Conservation (phyloP, 2,329 filamentous ascomycete genomes). For the Graphium sp. region DNA sequence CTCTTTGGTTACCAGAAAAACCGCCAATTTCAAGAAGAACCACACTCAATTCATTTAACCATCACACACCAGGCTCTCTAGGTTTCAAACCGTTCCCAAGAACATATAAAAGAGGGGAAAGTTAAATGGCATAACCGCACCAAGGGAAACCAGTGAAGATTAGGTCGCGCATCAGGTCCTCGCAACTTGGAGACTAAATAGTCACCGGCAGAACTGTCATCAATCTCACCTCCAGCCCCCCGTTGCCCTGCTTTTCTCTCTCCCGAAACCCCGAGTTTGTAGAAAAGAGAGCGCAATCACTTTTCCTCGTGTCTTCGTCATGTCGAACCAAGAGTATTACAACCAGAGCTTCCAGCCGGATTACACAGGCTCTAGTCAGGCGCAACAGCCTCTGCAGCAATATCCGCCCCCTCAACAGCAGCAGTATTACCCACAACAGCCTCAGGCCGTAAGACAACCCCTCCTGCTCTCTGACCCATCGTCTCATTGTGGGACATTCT, state of each 20-base stretch:
- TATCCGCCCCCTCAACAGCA: slow-evolving; percentile 1
- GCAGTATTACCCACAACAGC: slow-evolving; percentile 17
- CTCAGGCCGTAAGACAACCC: slow-evolving; percentile 18
- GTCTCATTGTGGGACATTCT: not conserved
- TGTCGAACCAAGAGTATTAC: slow-evolving; percentile 4
- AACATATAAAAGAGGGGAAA: no score
- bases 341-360: slow-evolving; percentile 3
- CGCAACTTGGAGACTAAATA: no score
- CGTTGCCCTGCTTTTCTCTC: not conserved
- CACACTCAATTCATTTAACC: no score
- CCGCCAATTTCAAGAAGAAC: no score
- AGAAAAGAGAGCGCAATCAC: not conserved
- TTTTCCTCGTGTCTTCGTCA: not conserved
- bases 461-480: slow-evolving; percentile 3
- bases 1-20: no score
- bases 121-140: no score
- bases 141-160: no score
- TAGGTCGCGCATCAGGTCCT: no score
- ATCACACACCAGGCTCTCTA: no score
- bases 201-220: no score
- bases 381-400: slow-evolving; percentile 1
- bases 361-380: no score
- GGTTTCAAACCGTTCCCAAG: no score
- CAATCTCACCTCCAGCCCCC: not conserved
- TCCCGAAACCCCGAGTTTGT: not conserved